Percentiles rank a stretch among this genome's conserved stretches.
Conservation (phyloP, 2,329 filamentous ascomycete species). For the Sclerotinia nivalis region DNA sequence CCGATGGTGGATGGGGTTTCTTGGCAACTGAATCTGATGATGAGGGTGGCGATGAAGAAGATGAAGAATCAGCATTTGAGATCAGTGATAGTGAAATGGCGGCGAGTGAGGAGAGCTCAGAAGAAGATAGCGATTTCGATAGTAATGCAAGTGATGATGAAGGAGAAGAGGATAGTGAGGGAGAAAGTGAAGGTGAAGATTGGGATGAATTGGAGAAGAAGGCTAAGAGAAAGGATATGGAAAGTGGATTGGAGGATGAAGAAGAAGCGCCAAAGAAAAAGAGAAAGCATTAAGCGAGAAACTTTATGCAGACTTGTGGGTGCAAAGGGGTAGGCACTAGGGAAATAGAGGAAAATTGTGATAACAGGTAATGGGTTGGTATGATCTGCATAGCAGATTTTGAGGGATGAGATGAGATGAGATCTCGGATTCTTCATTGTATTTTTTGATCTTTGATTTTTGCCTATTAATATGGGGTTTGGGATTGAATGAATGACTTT, state of each 20-base stretch:
- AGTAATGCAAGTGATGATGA: conserved; percentile 84
- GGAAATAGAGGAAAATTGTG: background rate
- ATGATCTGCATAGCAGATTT: background rate
- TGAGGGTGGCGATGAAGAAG: conserved; percentile 74
- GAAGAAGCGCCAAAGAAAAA: conserved; percentile 72
- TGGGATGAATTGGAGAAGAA: conserved; percentile 96
- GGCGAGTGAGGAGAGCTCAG: conserved; percentile 71
- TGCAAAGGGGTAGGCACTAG: background rate
- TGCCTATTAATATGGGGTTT: conserved; percentile 1
- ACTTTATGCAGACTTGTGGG: background rate
- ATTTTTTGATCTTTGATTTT: background rate
- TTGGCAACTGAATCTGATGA: conserved; percentile 84
- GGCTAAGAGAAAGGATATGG: conserved; percentile 80
- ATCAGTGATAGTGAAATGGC: conserved; percentile 81
- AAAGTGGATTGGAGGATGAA: conserved; percentile 67
- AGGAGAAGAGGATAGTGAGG: conserved; percentile 70
- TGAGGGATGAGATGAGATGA: conserved; percentile 1
- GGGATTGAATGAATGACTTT: background rate
- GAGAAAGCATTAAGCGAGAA: conserved; percentile 52
- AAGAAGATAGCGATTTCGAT: conserved; percentile 91
- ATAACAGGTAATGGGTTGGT: background rate
- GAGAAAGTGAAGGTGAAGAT: conserved; percentile 79
- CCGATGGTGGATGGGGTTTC: conserved; percentile 94
- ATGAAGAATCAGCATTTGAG: conserved; percentile 91
- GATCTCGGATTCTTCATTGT: conserved; percentile 1